A percentile compares a stretch with the other conserved stretches of the same genome.
These are phyloP conservation scores for Kuraishia hungarica DNA, from an alignment of 805 yeast genomes.

Conservation along the genomic window DNA sequence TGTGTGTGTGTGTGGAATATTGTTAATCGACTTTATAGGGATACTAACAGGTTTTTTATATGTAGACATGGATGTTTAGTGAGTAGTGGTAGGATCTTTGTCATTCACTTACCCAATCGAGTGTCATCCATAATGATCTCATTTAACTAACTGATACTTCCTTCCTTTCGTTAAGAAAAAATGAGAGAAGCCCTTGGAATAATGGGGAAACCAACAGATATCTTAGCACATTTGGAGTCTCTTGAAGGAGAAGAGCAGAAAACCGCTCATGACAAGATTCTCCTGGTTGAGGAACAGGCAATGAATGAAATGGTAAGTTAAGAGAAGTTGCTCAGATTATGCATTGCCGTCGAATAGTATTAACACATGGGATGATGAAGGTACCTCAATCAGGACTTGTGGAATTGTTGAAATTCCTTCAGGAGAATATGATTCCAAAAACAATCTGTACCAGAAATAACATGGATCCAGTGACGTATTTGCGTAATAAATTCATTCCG, in stretches of 20 bases:
- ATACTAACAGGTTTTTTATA: neutral
- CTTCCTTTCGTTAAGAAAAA: conserved; percentile 21
- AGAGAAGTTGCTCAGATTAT: neutral
- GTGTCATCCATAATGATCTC: neutral
- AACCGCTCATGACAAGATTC: conserved; percentile 37
- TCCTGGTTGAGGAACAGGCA: conserved; percentile 50
- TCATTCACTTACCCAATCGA: neutral
- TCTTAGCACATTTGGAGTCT: conserved; percentile 39
- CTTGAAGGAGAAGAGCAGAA: conserved; percentile 29
- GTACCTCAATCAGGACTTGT: conserved; percentile 36
- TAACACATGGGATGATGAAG: neutral
- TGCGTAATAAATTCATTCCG: conserved; percentile 35
- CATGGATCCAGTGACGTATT: conserved; percentile 43
- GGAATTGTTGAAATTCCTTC: conserved; percentile 26
- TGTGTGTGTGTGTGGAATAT: neutral
- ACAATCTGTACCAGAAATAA: conserved; percentile 60
- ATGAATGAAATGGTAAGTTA: conserved; percentile 44
- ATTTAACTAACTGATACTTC: neutral
- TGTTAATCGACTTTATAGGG: neutral
- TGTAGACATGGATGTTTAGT: conserved; percentile 24
- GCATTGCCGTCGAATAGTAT: too few relatives aligned
- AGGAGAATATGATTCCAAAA: conserved; percentile 26
- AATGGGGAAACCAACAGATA: conserved; percentile 34
- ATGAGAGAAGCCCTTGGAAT: conserved; percentile 57
- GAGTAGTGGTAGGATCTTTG: too few relatives aligned